Base-by-base conservation (phyloP, 805 yeast genomes). In the Wickerhamiella bombiphila region DNA sequence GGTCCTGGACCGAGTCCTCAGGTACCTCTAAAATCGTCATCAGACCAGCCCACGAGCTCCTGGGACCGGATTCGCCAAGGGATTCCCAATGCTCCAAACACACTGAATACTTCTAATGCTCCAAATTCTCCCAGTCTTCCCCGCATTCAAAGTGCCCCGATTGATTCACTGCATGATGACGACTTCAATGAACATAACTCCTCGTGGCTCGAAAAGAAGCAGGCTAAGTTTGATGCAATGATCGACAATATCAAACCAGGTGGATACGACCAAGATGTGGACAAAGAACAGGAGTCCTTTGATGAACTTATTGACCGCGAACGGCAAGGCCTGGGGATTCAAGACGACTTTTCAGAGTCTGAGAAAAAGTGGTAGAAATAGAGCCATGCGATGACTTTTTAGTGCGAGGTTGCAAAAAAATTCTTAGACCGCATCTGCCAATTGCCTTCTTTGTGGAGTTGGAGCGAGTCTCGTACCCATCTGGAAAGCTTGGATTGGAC, bases 401-500 rank as follows among this genome's bases (percentile, higher is more conserved):
- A 34, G 5, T 16, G 24, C 15, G 43, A 36, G 8, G 34, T 28
- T n/a, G 30, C 6, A 1, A 16, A 24, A 15, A 43, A 34, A 16
- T 22, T 19, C 13, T 25, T 21, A 17, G 33, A 17, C 14, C 22
- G 22, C 6, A 9, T n/a, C 21, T 13, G 33, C 19, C 18, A 30
- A n/a, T 30, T 9, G 33, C n/a, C 18, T 6, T 5, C 13, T 6
- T 13, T n/a, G n/a, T n/a, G n/a, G n/a, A n/a, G 16, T n/a, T 30
- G 34, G 71, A 33, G 26, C 30, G 37, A 54, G 30, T 63, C 62
- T 26, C 63, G 55, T 21, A 85, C 76, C 95, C 95, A 85, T 2
- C 68, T 68, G 25, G 91, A 77, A 24, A 85, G 55, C 50, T 80
- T 80, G 0, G 44, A 39, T 44, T 68, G 72, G 14, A 81, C 72